These are phyloP conservation scores for Agaricus sinodeliciosus DNA, from an alignment of 768 basidiomycete species.

Conservation along the genomic window DNA sequence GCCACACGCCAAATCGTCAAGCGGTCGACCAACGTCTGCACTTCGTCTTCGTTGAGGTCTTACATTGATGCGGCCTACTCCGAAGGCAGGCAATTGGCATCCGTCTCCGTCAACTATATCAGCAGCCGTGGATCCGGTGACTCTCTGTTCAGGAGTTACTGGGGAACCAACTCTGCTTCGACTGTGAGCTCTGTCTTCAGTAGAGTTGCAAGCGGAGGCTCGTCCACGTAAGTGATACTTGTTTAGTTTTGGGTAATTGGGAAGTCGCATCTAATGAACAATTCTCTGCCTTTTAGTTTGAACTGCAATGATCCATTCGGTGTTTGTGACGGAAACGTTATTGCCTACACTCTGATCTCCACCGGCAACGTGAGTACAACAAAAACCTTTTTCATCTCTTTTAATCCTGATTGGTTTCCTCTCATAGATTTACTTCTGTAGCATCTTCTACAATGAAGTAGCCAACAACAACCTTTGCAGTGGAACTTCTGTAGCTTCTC, in stretches of 20 bases:
- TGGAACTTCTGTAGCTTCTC: constrained; percentile 35
- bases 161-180: constrained; percentile 29
- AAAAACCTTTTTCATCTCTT: not conserved
- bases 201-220: constrained; percentile 31
- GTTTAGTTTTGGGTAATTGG: not conserved
- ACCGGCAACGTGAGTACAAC: constrained; percentile 32
- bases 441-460: constrained; percentile 41
- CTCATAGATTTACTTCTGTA: constrained; percentile 38
- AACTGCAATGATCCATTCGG: constrained; percentile 34
- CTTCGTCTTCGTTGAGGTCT: constrained; percentile 22
- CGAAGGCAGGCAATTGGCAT: constrained; percentile 35
- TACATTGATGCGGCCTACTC: constrained; percentile 37
- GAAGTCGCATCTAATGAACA: not conserved
- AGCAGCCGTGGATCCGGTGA: constrained; percentile 27
- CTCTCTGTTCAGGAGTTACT: constrained; percentile 34
- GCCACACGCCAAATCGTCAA: constrained; percentile 27
- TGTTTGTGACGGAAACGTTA: constrained; percentile 31
- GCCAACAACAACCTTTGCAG: constrained; percentile 30
- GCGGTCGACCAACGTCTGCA: constrained; percentile 34
- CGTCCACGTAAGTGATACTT: constrained; percentile 27
- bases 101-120: constrained; percentile 27
- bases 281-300: constrained; percentile 19
- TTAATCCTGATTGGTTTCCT: not conserved
- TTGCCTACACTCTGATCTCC: constrained; percentile 38
- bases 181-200: constrained; percentile 26